phyloP scores from a whole-genome alignment of 768 basidiomycete species.

The Psilocybe cubensis region DNA sequence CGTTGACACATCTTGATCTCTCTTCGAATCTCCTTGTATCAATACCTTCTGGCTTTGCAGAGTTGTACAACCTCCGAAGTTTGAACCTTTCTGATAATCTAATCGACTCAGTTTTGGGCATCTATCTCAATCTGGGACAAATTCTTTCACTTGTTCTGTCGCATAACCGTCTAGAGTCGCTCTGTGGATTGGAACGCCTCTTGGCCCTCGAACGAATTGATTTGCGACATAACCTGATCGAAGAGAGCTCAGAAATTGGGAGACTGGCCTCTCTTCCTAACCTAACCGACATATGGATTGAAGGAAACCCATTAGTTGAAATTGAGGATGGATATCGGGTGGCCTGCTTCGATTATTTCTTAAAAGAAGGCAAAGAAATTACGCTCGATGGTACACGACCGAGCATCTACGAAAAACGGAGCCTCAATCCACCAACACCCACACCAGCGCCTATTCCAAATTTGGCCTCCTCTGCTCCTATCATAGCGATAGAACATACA shows the following conservation, averaged over 20 bases:
- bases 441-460: conserved; percentile 51
- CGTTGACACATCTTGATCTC: conserved; percentile 83
- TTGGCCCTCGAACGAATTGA: conserved; percentile 84
- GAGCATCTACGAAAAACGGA: conserved; percentile 71
- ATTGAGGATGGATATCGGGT: conserved; percentile 76
- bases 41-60: conserved; percentile 76
- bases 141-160: conserved; percentile 81
- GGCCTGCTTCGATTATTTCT: conserved; percentile 83
- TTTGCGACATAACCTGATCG: conserved; percentile 75
- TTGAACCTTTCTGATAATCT: conserved; percentile 97
- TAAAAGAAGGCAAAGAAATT: conserved; percentile 79
- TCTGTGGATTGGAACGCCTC: conserved; percentile 93
- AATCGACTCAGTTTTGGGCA: conserved; percentile 93
- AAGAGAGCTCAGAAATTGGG: conserved; percentile 85
- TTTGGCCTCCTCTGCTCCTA: conserved; percentile 45
- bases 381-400: conserved; percentile 76
- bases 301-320: conserved; percentile 82
- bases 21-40: conserved; percentile 91
- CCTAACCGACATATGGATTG: conserved; percentile 79
- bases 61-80: conserved; percentile 80
- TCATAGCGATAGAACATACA: conserved; percentile 57
- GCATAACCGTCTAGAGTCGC: conserved; percentile 88
- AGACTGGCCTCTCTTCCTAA: conserved; percentile 80
- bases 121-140: conserved; percentile 80
- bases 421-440: conserved; percentile 56